Percentiles rank a stretch among this genome's conserved stretches.
Evolutionary conservation across 1,284 basidiomycete genomes (phyloP).

Genomic region (Leccinum subspadiceum): DNA sequence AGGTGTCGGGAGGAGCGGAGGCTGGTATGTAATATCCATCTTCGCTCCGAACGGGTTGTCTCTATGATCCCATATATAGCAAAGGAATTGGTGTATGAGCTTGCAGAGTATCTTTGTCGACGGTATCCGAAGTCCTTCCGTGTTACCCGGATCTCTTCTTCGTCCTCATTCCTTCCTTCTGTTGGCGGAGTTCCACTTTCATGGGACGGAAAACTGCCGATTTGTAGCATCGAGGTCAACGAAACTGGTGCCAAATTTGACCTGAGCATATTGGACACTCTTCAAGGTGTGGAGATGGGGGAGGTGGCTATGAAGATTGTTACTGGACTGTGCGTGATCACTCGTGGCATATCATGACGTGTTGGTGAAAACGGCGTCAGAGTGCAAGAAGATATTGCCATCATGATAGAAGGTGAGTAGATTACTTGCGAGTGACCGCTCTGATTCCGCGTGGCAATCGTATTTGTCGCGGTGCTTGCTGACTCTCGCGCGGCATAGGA

Average conservation of each 20-base stretch:
- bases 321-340: constrained; percentile 50
- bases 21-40: constrained; percentile 42
- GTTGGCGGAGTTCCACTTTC: constrained; percentile 36
- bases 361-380: constrained; percentile 29
- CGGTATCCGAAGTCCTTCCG: constrained; percentile 60
- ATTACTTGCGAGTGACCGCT: constrained; percentile 13
- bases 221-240: constrained; percentile 51
- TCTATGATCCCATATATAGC: constrained; percentile 36
- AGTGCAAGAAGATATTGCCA: constrained; percentile 70
- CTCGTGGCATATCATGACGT: not conserved
- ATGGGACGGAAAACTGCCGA: constrained; percentile 51
- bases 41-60: constrained; percentile 26
- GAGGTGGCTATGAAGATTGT: constrained; percentile 62
- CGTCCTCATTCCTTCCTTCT: constrained; percentile 12
- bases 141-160: constrained; percentile 41
- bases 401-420: constrained; percentile 74
- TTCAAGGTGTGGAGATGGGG: constrained; percentile 24
- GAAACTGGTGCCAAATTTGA: constrained; percentile 51
- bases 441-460: constrained; percentile 11
- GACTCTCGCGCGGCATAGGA: constrained; percentile 35
- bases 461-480: constrained; percentile 21
- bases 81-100: constrained; percentile 61
- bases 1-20: constrained; percentile 48
- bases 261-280: constrained; percentile 38
- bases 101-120: constrained; percentile 59